Percentiles rank a stretch among this genome's conserved stretches.
Conservation (phyloP, 2,329 filamentous ascomycete genomes). For the Cladosporium oxysporum region DNA sequence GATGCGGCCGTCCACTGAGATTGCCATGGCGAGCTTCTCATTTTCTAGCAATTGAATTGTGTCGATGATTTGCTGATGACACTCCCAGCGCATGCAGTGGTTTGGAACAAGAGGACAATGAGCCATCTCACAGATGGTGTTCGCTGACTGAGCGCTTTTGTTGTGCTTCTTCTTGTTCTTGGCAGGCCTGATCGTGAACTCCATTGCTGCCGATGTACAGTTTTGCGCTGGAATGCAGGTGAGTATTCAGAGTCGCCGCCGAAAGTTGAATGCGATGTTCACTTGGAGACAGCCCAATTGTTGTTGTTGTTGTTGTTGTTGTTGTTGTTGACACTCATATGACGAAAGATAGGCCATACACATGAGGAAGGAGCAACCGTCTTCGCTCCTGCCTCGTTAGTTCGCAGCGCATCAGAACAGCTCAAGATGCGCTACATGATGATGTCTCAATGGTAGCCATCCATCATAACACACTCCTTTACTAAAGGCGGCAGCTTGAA, state of each 20-base stretch:
- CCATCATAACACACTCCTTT: too few species aligned
- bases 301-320: not conserved
- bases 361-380: not conserved
- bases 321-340: not conserved
- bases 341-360: too few species aligned
- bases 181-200: not conserved
- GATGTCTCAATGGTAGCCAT: not conserved
- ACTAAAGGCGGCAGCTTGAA: too few species aligned
- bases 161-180: not conserved
- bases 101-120: not conserved
- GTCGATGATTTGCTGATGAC: not conserved
- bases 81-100: not conserved
- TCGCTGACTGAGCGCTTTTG: not conserved
- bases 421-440: not conserved
- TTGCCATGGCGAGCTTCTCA: not conserved
- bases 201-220: not conserved
- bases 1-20: not conserved
- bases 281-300: not conserved
- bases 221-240: not conserved
- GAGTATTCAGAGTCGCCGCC: not conserved
- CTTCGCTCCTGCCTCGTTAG: not conserved
- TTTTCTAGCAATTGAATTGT: not conserved
- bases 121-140: not conserved
- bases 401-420: not conserved
- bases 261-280: not conserved